Evolutionary conservation across 2,329 filamentous ascomycete species (phyloP).

Genomic region (Corynespora cassiicola): DNA sequence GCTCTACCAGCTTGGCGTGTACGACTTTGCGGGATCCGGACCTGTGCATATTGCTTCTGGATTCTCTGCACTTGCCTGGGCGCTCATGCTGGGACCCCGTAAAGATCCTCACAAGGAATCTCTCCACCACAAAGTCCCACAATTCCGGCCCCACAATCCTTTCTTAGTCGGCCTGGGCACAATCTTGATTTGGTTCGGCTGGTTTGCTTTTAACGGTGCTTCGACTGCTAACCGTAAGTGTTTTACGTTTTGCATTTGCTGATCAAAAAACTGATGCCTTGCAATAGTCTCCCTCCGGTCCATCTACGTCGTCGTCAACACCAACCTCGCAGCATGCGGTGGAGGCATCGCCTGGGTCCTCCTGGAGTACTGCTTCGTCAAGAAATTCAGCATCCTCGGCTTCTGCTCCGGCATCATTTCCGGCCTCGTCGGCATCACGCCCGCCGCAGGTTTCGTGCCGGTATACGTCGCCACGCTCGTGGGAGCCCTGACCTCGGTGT

Average conservation of each 20-base stretch:
- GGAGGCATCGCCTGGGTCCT: constrained; percentile 62
- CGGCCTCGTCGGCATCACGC: constrained; percentile 65
- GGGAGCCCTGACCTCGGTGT: constrained; percentile 58
- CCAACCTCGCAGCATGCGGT: constrained; percentile 63
- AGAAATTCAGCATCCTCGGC: constrained; percentile 59
- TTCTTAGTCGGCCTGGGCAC: constrained; percentile 77
- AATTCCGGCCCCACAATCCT: constrained; percentile 75
- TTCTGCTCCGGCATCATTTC: constrained; percentile 63
- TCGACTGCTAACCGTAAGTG: too few species aligned
- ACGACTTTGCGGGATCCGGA: constrained; percentile 78
- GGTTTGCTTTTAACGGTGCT: constrained; percentile 49
- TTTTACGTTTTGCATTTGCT: too few species aligned
- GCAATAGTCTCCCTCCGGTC: constrained; percentile 59
- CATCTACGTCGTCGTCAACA: constrained; percentile 65
- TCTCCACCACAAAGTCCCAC: constrained; percentile 54
- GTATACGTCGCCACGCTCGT: constrained; percentile 60
- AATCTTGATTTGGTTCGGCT: constrained; percentile 57
- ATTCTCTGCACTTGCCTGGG: constrained; percentile 74
- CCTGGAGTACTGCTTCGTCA: constrained; percentile 58
- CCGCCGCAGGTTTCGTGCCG: constrained; percentile 62
- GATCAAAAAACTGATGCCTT: too few species aligned
- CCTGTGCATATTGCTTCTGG: constrained; percentile 79
- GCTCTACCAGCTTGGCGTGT: constrained; percentile 71
- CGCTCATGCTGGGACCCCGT: constrained; percentile 75
- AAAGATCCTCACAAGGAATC: constrained; percentile 63